Base-by-base conservation (phyloP, 805 yeast species). In the Blastobotrys robertii region DNA sequence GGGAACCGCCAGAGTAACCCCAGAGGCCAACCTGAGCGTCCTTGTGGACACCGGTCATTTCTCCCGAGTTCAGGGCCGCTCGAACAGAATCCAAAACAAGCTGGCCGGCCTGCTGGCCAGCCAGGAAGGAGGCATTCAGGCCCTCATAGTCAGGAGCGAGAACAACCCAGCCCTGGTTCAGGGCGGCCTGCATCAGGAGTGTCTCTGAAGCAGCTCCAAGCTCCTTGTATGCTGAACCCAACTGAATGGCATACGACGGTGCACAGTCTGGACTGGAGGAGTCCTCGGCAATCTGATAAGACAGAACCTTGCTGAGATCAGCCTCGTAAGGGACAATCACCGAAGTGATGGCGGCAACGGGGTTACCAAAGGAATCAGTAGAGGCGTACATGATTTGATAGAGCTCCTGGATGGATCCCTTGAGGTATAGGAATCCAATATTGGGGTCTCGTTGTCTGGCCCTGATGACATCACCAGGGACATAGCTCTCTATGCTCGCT, bases 1-100 rank as follows among this genome's bases (percentile, higher is more conserved):
- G 77, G 59, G 73, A 78, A 51, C 76, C 71, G 48, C 81, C 86
- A 45, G 76, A 76, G 55, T 79, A 79, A 6, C 94, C 71, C 90
- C 94, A 92, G 30, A 85, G 84, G 10, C 94, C 95, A 53, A 84
- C 84, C 32, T 25, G 30, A n/a, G 47, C 41, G 28, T 50, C 47
- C 9, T 28, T 5, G 11, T 44, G 31, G 11, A 68, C 72, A 50
- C 74, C 76, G 13, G 52, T 47, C 35, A 45, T 30, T 30, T 42
- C 33, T 22, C 33, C 36, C 13, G 51, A 42, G 22, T 39, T 34
- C 40, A 51, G 45, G 30, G 38, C 50, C 1, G 59, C 62, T 9
- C 53, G 43, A n/a, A 57, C 31, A 3, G 57, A 54, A 40, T 57
- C 59, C 11, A 56, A 44, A n/a, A 50, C 49, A 8, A 52, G 50